Percentiles rank a stretch among this genome's conserved stretches.
These are phyloP conservation scores for Viscum album DNA, from an alignment of 177 flowering plant genomes.

Conservation along the genomic window DNA sequence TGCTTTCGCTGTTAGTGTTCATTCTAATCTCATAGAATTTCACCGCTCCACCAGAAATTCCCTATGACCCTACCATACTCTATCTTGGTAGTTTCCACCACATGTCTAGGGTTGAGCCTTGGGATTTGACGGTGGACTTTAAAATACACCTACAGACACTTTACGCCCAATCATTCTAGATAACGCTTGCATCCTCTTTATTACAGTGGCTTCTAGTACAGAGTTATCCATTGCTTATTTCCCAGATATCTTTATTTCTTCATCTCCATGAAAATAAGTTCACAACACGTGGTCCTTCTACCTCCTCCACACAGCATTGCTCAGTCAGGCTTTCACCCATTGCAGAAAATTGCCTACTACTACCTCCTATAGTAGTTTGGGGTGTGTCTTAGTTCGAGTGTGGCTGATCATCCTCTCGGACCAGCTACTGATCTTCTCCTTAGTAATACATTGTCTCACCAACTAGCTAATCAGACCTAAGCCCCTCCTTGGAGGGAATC, in stretches of 20 bases:
- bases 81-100: background rate
- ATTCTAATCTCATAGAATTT: background rate
- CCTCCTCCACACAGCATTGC: conserved; percentile 18
- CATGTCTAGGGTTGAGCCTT: background rate
- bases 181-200: conserved; percentile 1
- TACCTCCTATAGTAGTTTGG: conserved; percentile 5
- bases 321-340: conserved; percentile 11
- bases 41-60: background rate
- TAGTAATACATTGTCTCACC: no score
- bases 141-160: background rate
- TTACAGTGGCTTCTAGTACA: no score
- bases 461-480: no score
- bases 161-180: background rate
- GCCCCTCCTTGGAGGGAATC: no score
- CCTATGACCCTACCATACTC: background rate
- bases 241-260: no score
- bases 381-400: no score
- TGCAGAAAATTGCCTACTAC: conserved; percentile 15
- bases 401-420: no score
- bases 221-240: no score
- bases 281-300: conserved; percentile 14
- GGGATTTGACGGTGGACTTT: background rate
- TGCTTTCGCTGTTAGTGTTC: no score
- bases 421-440: no score
- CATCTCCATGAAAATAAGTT: background rate